A percentile compares a stretch with the other conserved stretches of the same genome.
phyloP scores from a whole-genome alignment of 345 rosid genomes.

The Toxicodendron radicans region DNA sequence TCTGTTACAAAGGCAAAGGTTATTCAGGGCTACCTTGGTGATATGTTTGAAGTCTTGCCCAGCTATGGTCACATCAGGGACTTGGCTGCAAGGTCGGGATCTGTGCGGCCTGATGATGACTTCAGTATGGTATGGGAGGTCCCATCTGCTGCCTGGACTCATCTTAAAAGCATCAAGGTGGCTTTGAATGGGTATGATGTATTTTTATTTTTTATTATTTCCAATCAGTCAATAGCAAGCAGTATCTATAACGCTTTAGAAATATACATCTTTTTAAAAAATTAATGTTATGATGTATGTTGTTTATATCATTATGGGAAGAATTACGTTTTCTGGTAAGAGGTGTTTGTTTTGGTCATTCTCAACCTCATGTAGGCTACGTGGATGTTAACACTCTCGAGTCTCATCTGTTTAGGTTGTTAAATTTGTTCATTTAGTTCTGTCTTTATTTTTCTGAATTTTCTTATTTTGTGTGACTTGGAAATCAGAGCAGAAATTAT shows the following conservation, averaged over 20 bases:
- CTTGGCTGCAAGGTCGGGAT: slow-evolving; percentile 95
- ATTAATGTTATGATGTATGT: not conserved
- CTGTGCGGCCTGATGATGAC: slow-evolving; percentile 96
- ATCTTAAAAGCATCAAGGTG: slow-evolving; percentile 92
- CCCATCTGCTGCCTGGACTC: slow-evolving; percentile 94
- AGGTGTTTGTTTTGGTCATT: not conserved
- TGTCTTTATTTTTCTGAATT: slow-evolving; percentile 29
- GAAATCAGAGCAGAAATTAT: slow-evolving; percentile 88
- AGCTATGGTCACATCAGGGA: slow-evolving; percentile 97
- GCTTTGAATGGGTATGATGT: slow-evolving; percentile 69
- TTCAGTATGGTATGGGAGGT: slow-evolving; percentile 99
- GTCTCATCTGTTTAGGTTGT: slow-evolving; percentile 1
- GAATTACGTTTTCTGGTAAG: not conserved
- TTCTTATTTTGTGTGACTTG: slow-evolving; percentile 39
- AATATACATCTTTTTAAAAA: not conserved
- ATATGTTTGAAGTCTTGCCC: slow-evolving; percentile 86
- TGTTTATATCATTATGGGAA: not conserved
- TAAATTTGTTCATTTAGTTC: slow-evolving; percentile 14
- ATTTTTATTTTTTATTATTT: slow-evolving; percentile 15
- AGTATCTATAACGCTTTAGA: slow-evolving; percentile 4
- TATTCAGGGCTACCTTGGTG: slow-evolving; percentile 93
- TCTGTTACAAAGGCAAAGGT: slow-evolving; percentile 88
- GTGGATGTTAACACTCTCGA: not conserved
- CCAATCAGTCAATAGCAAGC: slow-evolving; percentile 3
- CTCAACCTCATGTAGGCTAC: not conserved